These are phyloP conservation scores for Porogramme epimiltina DNA, from an alignment of 1,284 basidiomycete species.

Conservation along the genomic window DNA sequence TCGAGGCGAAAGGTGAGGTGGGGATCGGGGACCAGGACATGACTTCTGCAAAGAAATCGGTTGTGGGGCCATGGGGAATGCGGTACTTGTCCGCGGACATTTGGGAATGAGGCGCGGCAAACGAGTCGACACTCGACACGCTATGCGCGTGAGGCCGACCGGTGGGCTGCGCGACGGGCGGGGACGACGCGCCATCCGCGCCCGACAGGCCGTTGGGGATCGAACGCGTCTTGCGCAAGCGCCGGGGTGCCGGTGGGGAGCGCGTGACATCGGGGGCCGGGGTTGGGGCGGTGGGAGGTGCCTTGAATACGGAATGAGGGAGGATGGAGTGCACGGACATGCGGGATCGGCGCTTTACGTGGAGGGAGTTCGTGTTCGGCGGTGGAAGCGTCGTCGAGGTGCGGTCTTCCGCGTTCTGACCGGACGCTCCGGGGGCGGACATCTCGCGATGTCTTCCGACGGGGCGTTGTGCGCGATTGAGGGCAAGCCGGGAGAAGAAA, in stretches of 20 bases:
- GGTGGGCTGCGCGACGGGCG: constrained; percentile 30
- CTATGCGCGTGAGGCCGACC: constrained; percentile 76
- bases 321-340: constrained; percentile 70
- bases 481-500: constrained; percentile 7
- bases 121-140: constrained; percentile 70
- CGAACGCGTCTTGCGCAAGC: constrained; percentile 68
- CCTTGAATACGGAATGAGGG: constrained; percentile 53
- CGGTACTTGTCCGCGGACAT: constrained; percentile 1
- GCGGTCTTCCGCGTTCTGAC: constrained; percentile 30
- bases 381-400: constrained; percentile 14
- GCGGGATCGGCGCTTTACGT: constrained; percentile 54
- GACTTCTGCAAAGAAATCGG: constrained; percentile 65
- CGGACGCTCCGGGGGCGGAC: constrained; percentile 46
- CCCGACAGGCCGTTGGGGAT: constrained; percentile 50
- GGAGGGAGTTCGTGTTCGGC: constrained; percentile 16
- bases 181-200: constrained; percentile 15
- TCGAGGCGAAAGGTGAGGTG: constrained; percentile 40
- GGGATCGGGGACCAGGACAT: constrained; percentile 57
- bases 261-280: constrained; percentile 26
- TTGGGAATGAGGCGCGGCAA: constrained; percentile 34
- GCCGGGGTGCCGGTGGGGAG: constrained; percentile 41
- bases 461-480: background rate
- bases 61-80: constrained; percentile 12
- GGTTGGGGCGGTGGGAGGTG: constrained; percentile 27
- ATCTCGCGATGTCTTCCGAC: constrained; percentile 52